Evolutionary conservation across 192 early-diverging fungal genomes (phyloP).

Genomic region (Neocallimastix lanati): DNA sequence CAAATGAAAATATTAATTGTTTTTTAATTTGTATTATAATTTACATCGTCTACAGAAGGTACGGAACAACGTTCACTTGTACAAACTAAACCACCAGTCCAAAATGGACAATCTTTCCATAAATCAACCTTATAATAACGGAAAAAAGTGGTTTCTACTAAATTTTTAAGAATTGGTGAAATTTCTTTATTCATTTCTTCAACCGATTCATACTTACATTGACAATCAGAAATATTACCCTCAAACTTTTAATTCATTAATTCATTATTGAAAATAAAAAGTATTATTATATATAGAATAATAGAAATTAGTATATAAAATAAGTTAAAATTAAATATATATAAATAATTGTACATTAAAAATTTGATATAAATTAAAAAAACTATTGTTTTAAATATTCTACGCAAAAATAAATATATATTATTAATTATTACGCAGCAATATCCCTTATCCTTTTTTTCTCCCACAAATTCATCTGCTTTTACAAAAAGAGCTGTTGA

Average conservation of each 20-base stretch:
- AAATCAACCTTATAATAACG: slow-evolving; percentile 79
- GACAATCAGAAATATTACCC: slow-evolving; percentile 39
- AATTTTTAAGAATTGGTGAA: slow-evolving; percentile 38
- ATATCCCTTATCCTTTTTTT: neutral
- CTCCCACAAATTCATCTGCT: neutral
- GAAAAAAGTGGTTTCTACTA: slow-evolving; percentile 79
- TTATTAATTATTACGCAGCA: neutral
- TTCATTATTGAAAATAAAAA: too few species aligned
- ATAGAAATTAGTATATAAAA: too few species aligned
- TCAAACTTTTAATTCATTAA: neutral
- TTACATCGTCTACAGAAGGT: slow-evolving; percentile 53
- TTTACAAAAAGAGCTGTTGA: neutral
- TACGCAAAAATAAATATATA: neutral
- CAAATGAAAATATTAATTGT: too few species aligned
- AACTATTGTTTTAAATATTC: too few species aligned
- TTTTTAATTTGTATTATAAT: too few species aligned
- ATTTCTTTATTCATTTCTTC: slow-evolving; percentile 59
- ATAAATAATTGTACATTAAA: too few species aligned
- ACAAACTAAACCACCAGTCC: slow-evolving; percentile 63
- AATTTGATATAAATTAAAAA: too few species aligned
- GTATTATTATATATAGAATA: too few species aligned
- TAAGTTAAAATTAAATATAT: too few species aligned
- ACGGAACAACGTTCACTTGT: slow-evolving; percentile 72
- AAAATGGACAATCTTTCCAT: slow-evolving; percentile 75
- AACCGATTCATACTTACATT: slow-evolving; percentile 53